Percentiles rank a stretch among this genome's conserved stretches.
Conservation (phyloP, 2,329 filamentous ascomycete species). For the Albifimbria verrucaria region DNA sequence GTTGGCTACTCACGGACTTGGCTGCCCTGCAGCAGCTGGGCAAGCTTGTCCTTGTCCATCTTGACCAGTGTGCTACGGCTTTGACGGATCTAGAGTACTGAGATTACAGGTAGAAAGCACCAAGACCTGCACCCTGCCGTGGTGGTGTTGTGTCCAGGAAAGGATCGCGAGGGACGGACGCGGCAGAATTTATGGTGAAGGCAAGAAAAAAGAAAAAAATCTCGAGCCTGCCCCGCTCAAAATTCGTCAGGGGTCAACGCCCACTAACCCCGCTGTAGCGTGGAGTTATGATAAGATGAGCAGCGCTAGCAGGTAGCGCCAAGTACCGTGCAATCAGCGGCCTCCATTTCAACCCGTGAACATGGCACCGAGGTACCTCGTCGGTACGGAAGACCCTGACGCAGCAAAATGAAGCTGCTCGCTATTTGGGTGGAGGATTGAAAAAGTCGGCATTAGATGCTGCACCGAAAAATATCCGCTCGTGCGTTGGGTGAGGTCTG, state of each 20-base stretch:
- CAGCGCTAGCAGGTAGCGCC: not conserved
- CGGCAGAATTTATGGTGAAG: slow-evolving; percentile 14
- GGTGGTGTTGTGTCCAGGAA: not conserved
- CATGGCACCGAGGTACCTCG: not conserved
- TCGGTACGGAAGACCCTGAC: not conserved
- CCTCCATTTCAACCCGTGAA: not conserved
- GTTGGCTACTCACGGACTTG: slow-evolving; percentile 68
- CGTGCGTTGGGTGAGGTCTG: not conserved
- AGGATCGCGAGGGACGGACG: slow-evolving; percentile 1
- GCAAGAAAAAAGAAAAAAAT: slow-evolving; percentile 11
- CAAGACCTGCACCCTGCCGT: not conserved
- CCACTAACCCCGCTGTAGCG: not conserved
- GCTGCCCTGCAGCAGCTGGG: slow-evolving; percentile 82
- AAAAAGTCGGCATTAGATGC: not conserved
- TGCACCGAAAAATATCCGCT: not conserved
- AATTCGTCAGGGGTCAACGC: not conserved
- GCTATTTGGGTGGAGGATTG: not conserved
- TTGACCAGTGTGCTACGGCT: slow-evolving; percentile 11
- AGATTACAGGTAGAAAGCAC: slow-evolving; percentile 2
- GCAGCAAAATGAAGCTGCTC: not conserved
- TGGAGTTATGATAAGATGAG: not conserved
- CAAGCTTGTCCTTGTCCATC: slow-evolving; percentile 66
- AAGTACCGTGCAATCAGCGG: not conserved
- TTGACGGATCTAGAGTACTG: slow-evolving; percentile 4
- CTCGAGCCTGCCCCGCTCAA: slow-evolving; percentile 2